These are phyloP conservation scores for Thielaviopsis punctulata DNA, from an alignment of 2,329 filamentous ascomycete species.

Conservation along the genomic window DNA sequence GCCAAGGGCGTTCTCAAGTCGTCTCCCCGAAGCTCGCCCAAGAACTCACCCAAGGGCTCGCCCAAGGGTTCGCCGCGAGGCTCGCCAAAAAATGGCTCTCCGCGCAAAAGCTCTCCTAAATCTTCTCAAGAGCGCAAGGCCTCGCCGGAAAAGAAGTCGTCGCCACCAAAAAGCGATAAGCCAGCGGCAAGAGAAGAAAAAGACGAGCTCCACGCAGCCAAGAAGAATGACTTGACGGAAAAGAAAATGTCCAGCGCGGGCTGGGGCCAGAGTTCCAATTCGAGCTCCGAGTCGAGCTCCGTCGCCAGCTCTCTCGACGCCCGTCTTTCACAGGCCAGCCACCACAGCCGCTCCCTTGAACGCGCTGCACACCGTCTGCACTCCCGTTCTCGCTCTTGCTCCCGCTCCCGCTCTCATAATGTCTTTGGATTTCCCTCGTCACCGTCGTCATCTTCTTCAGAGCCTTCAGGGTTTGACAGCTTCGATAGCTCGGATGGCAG, in stretches of 20 bases:
- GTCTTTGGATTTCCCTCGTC: background rate
- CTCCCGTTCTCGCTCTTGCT: no score
- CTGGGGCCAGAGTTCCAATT: background rate
- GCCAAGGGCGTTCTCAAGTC: background rate
- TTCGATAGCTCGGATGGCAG: no score
- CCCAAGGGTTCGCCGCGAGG: no score
- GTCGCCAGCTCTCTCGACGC: background rate
- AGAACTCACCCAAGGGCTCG: background rate
- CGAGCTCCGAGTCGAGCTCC: background rate
- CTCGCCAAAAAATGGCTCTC: background rate
- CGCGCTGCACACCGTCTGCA: background rate
- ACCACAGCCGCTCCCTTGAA: background rate
- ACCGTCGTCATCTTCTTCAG: background rate
- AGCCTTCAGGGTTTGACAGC: no score
- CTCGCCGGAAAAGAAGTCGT: background rate
- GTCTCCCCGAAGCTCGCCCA: background rate
- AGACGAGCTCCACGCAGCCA: rapidly evolving
- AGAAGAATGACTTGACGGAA: background rate
- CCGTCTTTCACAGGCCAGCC: background rate
- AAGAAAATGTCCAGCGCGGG: background rate
- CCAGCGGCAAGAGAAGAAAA: background rate
- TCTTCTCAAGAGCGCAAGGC: background rate
- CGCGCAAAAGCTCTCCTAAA: background rate
- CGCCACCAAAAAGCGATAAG: background rate
- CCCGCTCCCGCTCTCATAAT: background rate